Evolutionary conservation across 805 yeast genomes (phyloP), one percentile per base, ranked within the genome.

Genomic region (Saturnispora gosingensis): DNA sequence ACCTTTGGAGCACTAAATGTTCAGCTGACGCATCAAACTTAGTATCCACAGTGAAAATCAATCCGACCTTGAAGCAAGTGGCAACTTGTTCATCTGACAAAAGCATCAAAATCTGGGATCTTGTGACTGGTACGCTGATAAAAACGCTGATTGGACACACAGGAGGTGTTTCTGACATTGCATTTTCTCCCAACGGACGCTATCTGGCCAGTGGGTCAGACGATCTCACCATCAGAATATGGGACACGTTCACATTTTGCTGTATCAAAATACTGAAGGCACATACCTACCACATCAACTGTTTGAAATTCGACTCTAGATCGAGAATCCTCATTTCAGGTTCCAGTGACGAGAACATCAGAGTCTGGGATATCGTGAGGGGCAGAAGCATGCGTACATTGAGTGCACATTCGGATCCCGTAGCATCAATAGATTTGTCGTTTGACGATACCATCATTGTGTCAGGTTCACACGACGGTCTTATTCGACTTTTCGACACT

Each of bases 391-490:
- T 88, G 59, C 82, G 85, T 61, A 87, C 95, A 0, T 69, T 91
- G 47, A 85, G 95, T 39, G 97, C 98, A 0, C 99, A 91, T 67
- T 80, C 95, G 0, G 97, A 88, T 58, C 95, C 97, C 0, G 85
- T 93, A 2, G 80, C 87, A 22, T 75, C 87, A 0, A 71, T 90
- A 1, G 83, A 88, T 59, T 68, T 91, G 46, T 79, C 86, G 2
- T 81, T 78, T 51, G 96, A 86, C 58, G 89, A 90, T 53, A 76
- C 96, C 0, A 79, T 93, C 36, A 78, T 93, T 8, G 85, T 82
- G 3, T 84, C 95, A 55, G 93, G 95, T 0, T 84, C 96, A 16
- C 85, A 83, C 64, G 99, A 91, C 67, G 99, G 99, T 3, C 73
- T 88, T 57, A 84, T 91, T 25, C 73, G 99, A 47, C 70, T 91